These are phyloP conservation scores for Hyphopichia khmerensis DNA, from an alignment of 1,139 yeast genomes.

Conservation along the genomic window DNA sequence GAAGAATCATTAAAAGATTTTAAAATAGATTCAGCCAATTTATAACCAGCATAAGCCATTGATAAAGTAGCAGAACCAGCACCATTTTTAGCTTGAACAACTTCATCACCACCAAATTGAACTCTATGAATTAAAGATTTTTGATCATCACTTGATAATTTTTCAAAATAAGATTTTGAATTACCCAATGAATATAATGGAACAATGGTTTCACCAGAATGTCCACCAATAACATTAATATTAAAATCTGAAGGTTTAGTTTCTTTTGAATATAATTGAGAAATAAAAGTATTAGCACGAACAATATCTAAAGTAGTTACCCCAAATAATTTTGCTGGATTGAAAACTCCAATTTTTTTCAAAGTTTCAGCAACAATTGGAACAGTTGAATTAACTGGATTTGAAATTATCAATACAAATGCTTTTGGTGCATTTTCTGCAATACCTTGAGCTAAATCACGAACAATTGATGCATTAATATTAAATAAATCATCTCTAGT, in stretches of 20 bases:
- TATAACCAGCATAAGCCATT: slow-evolving; percentile 98
- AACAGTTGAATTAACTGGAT: slow-evolving; percentile 98
- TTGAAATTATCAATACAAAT: slow-evolving; percentile 81
- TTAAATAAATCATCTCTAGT: slow-evolving; percentile 97
- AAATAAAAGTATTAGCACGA: slow-evolving; percentile 89
- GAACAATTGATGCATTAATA: slow-evolving; percentile 94
- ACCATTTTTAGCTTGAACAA: slow-evolving; percentile 97
- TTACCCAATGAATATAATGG: slow-evolving; percentile 73
- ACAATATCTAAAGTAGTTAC: slow-evolving; percentile 95
- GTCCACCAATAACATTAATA: slow-evolving; percentile 91
- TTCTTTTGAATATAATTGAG: slow-evolving; percentile 54
- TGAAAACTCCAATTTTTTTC: slow-evolving; percentile 81
- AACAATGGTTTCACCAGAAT: slow-evolving; percentile 97
- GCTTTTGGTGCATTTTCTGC: slow-evolving; percentile 90
- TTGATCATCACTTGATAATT: slow-evolving; percentile 52
- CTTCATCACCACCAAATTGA: slow-evolving; percentile 99
- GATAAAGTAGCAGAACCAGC: slow-evolving; percentile 99
- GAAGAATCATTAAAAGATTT: slow-evolving; percentile 62
- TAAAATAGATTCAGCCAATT: slow-evolving; percentile 86
- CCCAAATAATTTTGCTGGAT: slow-evolving; percentile 92
- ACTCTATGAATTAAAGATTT: slow-evolving; percentile 86
- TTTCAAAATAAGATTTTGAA: slow-evolving; percentile 45
- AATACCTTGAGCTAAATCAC: slow-evolving; percentile 85
- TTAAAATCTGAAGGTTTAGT: slow-evolving; percentile 72
- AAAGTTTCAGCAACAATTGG: slow-evolving; percentile 97